These are phyloP conservation scores for Tardiomyces blankii DNA, from an alignment of 1,139 yeast species.

Conservation along the genomic window DNA sequence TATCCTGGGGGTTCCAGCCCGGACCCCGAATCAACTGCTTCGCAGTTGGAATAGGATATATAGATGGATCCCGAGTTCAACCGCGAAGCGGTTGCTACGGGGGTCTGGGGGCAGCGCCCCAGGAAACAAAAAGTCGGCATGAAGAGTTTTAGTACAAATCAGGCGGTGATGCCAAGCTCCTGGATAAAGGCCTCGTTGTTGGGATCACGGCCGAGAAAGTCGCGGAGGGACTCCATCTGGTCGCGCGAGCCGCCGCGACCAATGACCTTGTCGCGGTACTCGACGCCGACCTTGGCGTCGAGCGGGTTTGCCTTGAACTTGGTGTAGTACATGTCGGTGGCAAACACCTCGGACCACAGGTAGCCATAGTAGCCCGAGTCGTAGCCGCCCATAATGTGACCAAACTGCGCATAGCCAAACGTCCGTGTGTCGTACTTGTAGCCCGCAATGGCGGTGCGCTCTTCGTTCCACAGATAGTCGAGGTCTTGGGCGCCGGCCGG, in stretches of 20 bases:
- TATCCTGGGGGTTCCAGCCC: too few relatives aligned
- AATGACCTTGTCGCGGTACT: conserved; percentile 60
- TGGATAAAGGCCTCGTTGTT: conserved; percentile 56
- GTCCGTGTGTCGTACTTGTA: conserved; percentile 41
- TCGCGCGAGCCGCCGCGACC: conserved; percentile 66
- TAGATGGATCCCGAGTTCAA: too few relatives aligned
- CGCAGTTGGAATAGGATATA: too few relatives aligned
- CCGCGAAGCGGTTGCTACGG: too few relatives aligned
- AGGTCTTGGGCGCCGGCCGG: conserved; percentile 27
- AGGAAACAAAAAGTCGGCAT: too few relatives aligned
- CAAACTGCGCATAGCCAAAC: conserved; percentile 66
- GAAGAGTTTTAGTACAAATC: too few relatives aligned
- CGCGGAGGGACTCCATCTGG: conserved; percentile 50
- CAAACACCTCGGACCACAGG: conserved; percentile 76
- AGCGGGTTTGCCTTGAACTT: conserved; percentile 59
- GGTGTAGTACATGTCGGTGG: conserved; percentile 72
- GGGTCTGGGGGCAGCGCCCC: too few relatives aligned
- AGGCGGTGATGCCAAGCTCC: conserved; percentile 38
- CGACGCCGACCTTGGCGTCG: conserved; percentile 47
- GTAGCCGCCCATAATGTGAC: conserved; percentile 77
- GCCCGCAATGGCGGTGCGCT: conserved; percentile 48
- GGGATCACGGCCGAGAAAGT: conserved; percentile 68
- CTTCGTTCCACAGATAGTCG: conserved; percentile 47
- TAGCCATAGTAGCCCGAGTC: conserved; percentile 84
- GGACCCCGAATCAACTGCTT: too few relatives aligned